Evolutionary conservation across 2,329 filamentous ascomycete species (phyloP), one percentile per base, ranked within the genome.

Genomic region (Neophaeococcomyces aloes): DNA sequence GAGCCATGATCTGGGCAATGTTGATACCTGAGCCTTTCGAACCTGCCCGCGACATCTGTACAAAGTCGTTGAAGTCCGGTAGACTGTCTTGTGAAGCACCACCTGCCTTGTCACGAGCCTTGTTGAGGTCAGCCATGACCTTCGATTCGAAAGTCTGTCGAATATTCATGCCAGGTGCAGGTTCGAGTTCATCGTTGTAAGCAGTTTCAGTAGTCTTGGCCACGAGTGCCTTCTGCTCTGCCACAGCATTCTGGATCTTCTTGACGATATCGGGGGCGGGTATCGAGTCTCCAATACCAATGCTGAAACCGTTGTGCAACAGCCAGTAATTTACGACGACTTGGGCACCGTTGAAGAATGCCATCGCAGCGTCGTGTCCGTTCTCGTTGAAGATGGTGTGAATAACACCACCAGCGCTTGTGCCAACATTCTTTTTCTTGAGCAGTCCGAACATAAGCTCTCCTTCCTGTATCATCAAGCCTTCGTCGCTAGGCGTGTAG

Each of bases 21-120:
- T 99, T 99, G 72, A 98, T 96, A 10, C 86, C 89, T 2, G 91
- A 96, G 62, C 91, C 91, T 72, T 99, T 99, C 55, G 93, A 98
- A 58, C 91, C 91, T 47, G 91, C 95, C 42, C 81, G 79, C 48
- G 93, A 87, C 85, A 96, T 99, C 59, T 87, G 86, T 43, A 94
- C 86, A 39, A 89, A 89, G 58, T 96, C 95, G 74, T 98, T 98
- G 57, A 84, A 72, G 65, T 95, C 86, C 68, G 94, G 95, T 62
- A 98, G 69, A 72, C 84, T 87, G 67, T 86, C 82, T 65, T 93
- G 85, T 0, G 91, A 94, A 39, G 81, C 83, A 17, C 83, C 89
- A 80, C 91, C 91, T 59, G 91, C 91, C 63, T 88, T 84, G 61
- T 98, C 91, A 83, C 89, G 89, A 60, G 89, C 89, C 51, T 83